Percentiles rank a stretch among this genome's conserved stretches.
phyloP scores from a whole-genome alignment of 768 basidiomycete genomes.

The Tricholoma hemisulphureum region DNA sequence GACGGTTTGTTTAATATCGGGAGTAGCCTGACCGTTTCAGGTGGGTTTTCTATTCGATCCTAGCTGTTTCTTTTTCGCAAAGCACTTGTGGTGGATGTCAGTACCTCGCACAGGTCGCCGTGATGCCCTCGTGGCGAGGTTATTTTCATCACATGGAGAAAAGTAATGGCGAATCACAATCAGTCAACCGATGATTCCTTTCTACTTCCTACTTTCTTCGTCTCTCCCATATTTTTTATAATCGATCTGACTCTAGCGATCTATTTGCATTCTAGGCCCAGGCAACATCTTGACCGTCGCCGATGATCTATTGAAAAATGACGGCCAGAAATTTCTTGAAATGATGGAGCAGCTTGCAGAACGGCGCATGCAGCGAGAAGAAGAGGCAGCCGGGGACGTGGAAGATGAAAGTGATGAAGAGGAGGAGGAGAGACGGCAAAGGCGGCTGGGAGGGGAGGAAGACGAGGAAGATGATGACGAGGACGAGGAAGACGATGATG shows the following conservation, averaged over 20 bases:
- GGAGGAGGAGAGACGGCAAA: slow-evolving; percentile 32
- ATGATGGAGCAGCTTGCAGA: slow-evolving; percentile 99
- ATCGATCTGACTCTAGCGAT: background rate
- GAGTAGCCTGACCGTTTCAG: slow-evolving; percentile 79
- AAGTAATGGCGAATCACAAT: background rate
- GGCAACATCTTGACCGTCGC: slow-evolving; percentile 98
- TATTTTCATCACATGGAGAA: background rate
- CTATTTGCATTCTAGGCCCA: slow-evolving; percentile 46
- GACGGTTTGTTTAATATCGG: slow-evolving; percentile 81
- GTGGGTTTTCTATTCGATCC: slow-evolving; percentile 38
- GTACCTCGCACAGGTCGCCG: background rate
- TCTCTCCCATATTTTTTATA: background rate
- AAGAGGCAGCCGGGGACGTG: slow-evolving; percentile 48
- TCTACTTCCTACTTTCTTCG: too few relatives aligned
- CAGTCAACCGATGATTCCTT: background rate
- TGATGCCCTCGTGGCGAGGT: background rate
- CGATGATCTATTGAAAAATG: slow-evolving; percentile 97
- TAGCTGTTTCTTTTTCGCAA: background rate
- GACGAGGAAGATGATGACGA: slow-evolving; percentile 63
- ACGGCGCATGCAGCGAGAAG: slow-evolving; percentile 88
- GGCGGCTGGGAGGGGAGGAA: slow-evolving; percentile 38
- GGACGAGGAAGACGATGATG: slow-evolving; percentile 59
- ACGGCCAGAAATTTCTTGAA: slow-evolving; percentile 98
- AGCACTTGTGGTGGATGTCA: background rate
- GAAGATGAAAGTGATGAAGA: slow-evolving; percentile 51